These are phyloP conservation scores for Sugiyamaella japonica DNA, from an alignment of 1,139 yeast genomes.

Conservation along the genomic window DNA sequence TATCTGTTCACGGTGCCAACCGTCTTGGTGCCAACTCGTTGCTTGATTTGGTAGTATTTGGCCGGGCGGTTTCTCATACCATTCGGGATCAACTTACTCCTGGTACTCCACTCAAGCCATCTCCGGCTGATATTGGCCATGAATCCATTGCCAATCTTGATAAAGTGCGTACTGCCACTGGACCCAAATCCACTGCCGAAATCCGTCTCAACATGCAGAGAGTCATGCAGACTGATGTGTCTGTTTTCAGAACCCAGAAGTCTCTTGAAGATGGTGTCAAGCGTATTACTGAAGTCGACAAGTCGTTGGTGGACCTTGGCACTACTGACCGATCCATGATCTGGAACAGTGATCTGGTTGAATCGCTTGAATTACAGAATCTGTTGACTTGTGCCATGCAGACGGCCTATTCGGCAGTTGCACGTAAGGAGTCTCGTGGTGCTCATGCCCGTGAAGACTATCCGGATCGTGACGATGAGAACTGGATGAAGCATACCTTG, in stretches of 20 bases:
- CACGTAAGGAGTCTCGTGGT: slow-evolving; percentile 97
- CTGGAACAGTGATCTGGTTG: slow-evolving; percentile 95
- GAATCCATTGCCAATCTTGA: slow-evolving; percentile 92
- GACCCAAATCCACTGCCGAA: slow-evolving; percentile 79
- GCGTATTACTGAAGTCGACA: slow-evolving; percentile 74
- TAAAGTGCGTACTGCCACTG: slow-evolving; percentile 79
- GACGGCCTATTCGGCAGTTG: slow-evolving; percentile 92
- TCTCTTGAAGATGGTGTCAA: slow-evolving; percentile 90
- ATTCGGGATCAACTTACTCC: slow-evolving; percentile 83
- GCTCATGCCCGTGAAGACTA: slow-evolving; percentile 99
- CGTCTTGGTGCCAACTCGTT: slow-evolving; percentile 99
- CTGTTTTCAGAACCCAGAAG: slow-evolving; percentile 94
- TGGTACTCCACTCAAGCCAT: slow-evolving; percentile 77
- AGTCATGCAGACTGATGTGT: slow-evolving; percentile 95
- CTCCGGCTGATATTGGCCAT: slow-evolving; percentile 82
- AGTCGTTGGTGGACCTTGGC: slow-evolving; percentile 68
- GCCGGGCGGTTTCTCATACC: slow-evolving; percentile 96
- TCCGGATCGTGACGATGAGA: slow-evolving; percentile 91
- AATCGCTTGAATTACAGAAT: slow-evolving; percentile 94
- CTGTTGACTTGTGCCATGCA: slow-evolving; percentile 96
- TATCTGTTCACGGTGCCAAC: slow-evolving; percentile 98
- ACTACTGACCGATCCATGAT: slow-evolving; percentile 97
- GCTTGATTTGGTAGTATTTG: slow-evolving; percentile 94
- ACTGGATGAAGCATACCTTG: slow-evolving; percentile 98
- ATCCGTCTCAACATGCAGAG: slow-evolving; percentile 92